Evolutionary conservation across 2,329 filamentous ascomycete genomes (phyloP).

Genomic region (Aspergillus jensenii): DNA sequence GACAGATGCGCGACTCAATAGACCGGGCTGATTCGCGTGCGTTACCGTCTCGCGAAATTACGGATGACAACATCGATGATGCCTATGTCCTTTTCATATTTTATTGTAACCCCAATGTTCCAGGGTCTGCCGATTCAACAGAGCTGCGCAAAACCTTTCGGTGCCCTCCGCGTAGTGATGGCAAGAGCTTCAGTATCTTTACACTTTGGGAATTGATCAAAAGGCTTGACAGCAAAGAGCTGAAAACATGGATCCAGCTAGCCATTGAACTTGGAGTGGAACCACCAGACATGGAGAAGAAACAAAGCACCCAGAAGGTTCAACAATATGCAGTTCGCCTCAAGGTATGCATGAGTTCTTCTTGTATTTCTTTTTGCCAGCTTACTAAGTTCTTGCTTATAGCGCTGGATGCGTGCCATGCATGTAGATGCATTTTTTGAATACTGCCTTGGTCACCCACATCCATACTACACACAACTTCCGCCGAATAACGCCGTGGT

Average conservation of each 20-base stretch:
- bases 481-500: conserved; percentile 65
- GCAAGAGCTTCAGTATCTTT: conserved; percentile 80
- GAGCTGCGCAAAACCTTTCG: conserved; percentile 75
- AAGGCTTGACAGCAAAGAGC: conserved; percentile 75
- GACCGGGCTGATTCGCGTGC: conserved; percentile 48
- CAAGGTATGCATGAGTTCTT: conserved; percentile 60
- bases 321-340: conserved; percentile 91
- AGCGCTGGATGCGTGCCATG: conserved; percentile 97
- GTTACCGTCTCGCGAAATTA: conserved; percentile 68
- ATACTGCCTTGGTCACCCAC: conserved; percentile 74
- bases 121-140: conserved; percentile 66
- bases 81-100: conserved; percentile 83
- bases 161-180: conserved; percentile 79
- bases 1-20: conserved; percentile 29
- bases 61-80: conserved; percentile 71
- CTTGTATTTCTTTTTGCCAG: not conserved
- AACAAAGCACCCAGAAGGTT: conserved; percentile 88
- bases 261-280: conserved; percentile 86
- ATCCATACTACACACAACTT: conserved; percentile 77
- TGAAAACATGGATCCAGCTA: conserved; percentile 90
- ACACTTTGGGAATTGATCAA: conserved; percentile 74
- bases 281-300: conserved; percentile 75
- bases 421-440: conserved; percentile 94
- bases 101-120: conserved; percentile 83
- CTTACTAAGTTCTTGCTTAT: not conserved